A percentile compares a stretch with the other conserved stretches of the same genome.
Conservation (phyloP, 768 basidiomycete species). For the Trametes maxima region DNA sequence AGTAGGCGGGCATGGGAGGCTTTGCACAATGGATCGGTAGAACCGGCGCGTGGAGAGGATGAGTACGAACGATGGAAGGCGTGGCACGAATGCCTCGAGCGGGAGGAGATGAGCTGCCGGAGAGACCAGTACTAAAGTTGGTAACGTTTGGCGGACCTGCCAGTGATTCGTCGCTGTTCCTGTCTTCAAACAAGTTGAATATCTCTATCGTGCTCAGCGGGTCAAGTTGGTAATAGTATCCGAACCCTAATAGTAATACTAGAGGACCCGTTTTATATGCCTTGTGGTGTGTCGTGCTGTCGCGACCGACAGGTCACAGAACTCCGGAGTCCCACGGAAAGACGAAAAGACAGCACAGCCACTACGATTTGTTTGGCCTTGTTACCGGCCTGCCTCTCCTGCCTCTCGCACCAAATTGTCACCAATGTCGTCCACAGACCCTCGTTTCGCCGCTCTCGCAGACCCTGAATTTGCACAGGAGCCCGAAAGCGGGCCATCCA, state of each 20-base stretch:
- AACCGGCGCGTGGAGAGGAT: background rate
- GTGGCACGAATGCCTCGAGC: background rate
- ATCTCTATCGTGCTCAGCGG: no score
- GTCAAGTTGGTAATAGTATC: no score
- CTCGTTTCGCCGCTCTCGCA: conserved; percentile 26
- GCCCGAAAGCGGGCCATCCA: conserved; percentile 2
- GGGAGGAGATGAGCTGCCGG: background rate
- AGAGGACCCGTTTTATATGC: no score
- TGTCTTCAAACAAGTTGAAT: no score
- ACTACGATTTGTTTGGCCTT: conserved; percentile 15
- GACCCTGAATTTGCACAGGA: conserved; percentile 23
- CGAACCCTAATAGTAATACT: no score
- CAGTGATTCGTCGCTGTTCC: no score
- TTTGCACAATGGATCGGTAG: background rate
- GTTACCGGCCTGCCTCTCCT: conserved; percentile 3
- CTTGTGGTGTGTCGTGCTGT: no score
- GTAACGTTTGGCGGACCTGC: no score
- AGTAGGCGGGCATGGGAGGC: conserved; percentile 50
- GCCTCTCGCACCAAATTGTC: background rate
- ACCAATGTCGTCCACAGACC: conserved; percentile 21
- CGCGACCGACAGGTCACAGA: no score
- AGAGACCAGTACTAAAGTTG: no score
- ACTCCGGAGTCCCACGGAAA: no score
- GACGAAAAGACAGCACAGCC: conserved; percentile 3
- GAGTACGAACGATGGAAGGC: background rate